Base-by-base conservation (phyloP, 1,139 yeast genomes). In the Suhomyces wounanorum region DNA sequence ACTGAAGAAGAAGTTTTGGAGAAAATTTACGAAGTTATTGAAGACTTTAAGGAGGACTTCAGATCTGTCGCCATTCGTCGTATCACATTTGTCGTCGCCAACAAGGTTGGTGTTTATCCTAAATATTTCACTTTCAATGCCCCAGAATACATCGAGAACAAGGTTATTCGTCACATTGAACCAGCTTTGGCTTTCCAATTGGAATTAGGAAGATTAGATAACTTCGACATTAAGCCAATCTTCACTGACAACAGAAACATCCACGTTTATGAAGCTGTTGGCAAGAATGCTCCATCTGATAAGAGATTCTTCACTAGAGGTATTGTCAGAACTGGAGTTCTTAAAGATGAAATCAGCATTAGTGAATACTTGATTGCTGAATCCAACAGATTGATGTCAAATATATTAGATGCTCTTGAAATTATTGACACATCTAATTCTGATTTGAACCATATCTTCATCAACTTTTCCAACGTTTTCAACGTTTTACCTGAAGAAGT, bases 161-260 rank as follows among this genome's bases (percentile, higher is more conserved):
- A 87, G 73, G 92, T 92, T 36, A 89, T 94, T 68, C 92, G 99
- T 77, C 97, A 94, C 67, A 90, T 94, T 64, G 99, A 94, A 72
- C 99, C 99, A 31, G 97, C 99, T 43, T 79, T 94, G 64, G 99
- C 99, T 51, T 94, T 86, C 87, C 99, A 94, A 77, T 81, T 94
- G 63, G 99, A 94, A 74, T 81, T 94, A 60, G 96, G 91, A 64
- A 85, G 98, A 76, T 81, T 94, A 72, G 89, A 96, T 45, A 95
- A 94, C 77, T 94, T 94, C 74, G 85, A 89, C 72, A 90, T 94
- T 71, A 90, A 87, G 68, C 98, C 97, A 45, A 89, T 94, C 52
- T 89, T 90, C 77, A 90, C 97, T 53, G 97, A 92, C 69, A 94
- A 95, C 79, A 87, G 98, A 77, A 92, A 94, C 74, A 89, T 94